Evolutionary conservation across 1,284 basidiomycete species (phyloP).

Genomic region (Cryptococcus sp.): DNA sequence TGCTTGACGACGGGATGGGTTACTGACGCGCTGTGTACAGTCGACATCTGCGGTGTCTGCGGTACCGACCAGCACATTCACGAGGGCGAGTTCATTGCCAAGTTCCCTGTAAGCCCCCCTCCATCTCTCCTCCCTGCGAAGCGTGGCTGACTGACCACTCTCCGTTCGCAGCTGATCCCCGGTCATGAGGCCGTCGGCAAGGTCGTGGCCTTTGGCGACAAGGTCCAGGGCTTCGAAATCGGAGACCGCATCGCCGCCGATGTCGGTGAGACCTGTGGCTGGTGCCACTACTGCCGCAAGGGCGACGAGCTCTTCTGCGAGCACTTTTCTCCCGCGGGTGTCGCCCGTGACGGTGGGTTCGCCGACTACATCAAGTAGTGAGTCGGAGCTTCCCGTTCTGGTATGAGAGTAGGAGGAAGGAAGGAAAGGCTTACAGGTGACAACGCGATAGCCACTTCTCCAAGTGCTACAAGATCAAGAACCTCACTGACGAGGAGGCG

Average conservation of each 20-base stretch:
- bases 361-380: conserved; percentile 78
- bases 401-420: not conserved
- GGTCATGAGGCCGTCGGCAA: conserved; percentile 76
- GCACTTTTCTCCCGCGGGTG: conserved; percentile 71
- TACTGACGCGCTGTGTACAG: conserved; percentile 16
- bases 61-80: conserved; percentile 74
- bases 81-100: conserved; percentile 69
- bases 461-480: conserved; percentile 78
- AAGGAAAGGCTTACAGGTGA: not conserved
- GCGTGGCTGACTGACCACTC: conserved; percentile 7
- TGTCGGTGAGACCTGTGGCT: conserved; percentile 59
- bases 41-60: conserved; percentile 60
- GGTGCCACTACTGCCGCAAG: conserved; percentile 78
- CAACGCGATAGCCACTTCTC: conserved; percentile 53
- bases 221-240: conserved; percentile 62
- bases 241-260: conserved; percentile 81
- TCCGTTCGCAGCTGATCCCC: conserved; percentile 61
- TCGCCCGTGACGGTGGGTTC: conserved; percentile 76
- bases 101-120: conserved; percentile 56
- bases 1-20: not conserved
- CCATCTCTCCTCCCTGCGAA: conserved; percentile 14
- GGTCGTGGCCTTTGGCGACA: conserved; percentile 65
- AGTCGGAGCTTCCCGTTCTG: conserved; percentile 30
- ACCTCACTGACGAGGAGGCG: conserved; percentile 80
- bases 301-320: conserved; percentile 71